Evolutionary conservation across 1,139 yeast genomes (phyloP), one percentile per base, ranked within the genome.

Genomic region (Cylindricascospora bacillispora): DNA sequence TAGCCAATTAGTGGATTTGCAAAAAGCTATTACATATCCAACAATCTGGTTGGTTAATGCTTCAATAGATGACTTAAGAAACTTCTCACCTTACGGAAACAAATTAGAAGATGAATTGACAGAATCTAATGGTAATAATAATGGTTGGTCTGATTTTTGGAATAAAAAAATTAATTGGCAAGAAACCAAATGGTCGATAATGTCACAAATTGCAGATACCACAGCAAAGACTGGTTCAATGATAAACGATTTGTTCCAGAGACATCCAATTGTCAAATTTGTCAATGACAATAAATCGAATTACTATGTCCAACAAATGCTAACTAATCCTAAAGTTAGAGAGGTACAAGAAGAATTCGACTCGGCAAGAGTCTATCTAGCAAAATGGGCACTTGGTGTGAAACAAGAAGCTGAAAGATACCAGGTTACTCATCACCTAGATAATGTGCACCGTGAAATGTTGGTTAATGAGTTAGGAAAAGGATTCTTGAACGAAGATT

Each of bases 351-450:
- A 83, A 40, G 98, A 89, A 40, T 89, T 85, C 51, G 97, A 86
- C 47, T 75, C 89, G 28, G 95, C 95, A 0, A 67, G 86, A 31
- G 80, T 85, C 3, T 89, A 85, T 52, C 62, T 89, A 37, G 97
- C 98, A 4, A 85, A 85, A 59, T 89, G 98, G 98, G 97, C 98
- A 0, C 70, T 83, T 45, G 85, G 85, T 24, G 93, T 89, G 15
- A 92, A 89, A 43, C 92, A 85, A 46, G 94, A 89, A 50, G 93
- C 95, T 1, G 92, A 82, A 45, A 70, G 68, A 41, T 70, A 79
- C 28, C 74, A 80, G 36, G 62, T 67, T 27, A 62, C 63, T 42
- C 58, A 61, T 31, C 67, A 73, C 40, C 59, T 81, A 35, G 73
- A 72, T 41, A 73, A 72, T 30, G 68, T 68, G n/a, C 66, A 76